These are phyloP conservation scores for Vinca minor DNA, from an alignment of 257 asterid genomes.

Conservation along the genomic window DNA sequence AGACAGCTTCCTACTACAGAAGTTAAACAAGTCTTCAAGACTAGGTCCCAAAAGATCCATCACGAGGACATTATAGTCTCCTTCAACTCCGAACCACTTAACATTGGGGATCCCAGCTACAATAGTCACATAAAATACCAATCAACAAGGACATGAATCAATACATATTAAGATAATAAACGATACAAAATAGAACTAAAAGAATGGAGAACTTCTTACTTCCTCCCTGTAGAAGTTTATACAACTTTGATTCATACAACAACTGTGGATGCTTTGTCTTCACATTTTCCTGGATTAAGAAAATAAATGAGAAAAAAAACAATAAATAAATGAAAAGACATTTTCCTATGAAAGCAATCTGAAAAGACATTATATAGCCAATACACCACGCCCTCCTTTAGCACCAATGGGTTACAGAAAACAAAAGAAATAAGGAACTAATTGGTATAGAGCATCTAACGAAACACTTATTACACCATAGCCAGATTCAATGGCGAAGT, in stretches of 20 bases:
- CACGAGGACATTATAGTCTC: slow-evolving; percentile 88
- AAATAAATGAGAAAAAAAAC: too few relatives aligned
- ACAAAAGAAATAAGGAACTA: background rate
- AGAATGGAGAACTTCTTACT: slow-evolving; percentile 43
- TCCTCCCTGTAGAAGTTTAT: slow-evolving; percentile 79
- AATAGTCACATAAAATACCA: slow-evolving; percentile 16
- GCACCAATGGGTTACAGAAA: background rate
- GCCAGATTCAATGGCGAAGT: background rate
- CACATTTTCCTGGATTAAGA: slow-evolving; percentile 56
- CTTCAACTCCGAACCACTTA: slow-evolving; percentile 90
- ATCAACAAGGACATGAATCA: too few relatives aligned
- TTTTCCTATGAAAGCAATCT: background rate
- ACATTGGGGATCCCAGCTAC: slow-evolving; percentile 75
- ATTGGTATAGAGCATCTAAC: background rate
- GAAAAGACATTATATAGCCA: background rate
- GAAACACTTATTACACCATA: background rate
- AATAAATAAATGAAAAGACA: too few relatives aligned
- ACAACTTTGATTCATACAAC: slow-evolving; percentile 64
- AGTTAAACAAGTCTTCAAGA: slow-evolving; percentile 86
- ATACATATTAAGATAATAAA: slow-evolving; percentile 10
- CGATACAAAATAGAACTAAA: slow-evolving; percentile 12
- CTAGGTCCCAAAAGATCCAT: slow-evolving; percentile 89
- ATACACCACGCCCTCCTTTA: too few relatives aligned
- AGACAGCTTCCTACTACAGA: slow-evolving; percentile 77
- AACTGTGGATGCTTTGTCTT: slow-evolving; percentile 85